phyloP scores from a whole-genome alignment of 179 eudicot species.

The Pouteria campechiana region DNA sequence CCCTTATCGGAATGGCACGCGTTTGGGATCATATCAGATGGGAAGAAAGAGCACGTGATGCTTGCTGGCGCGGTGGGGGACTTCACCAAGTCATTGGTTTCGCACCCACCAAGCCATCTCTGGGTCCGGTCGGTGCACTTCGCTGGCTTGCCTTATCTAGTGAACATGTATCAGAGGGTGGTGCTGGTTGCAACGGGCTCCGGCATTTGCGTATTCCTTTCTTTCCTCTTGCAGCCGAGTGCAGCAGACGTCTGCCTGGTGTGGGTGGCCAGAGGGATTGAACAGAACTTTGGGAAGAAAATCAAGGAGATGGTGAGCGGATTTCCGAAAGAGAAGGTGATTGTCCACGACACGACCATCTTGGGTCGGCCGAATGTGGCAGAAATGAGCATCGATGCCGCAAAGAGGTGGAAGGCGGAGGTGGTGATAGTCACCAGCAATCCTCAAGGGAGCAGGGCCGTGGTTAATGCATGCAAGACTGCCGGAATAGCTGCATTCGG shows the following conservation, averaged over 20 bases:
- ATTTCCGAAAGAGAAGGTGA: slow-evolving; percentile 21
- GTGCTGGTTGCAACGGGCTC: slow-evolving; percentile 35
- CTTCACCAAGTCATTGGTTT: slow-evolving; percentile 34
- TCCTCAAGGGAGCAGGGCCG: slow-evolving; percentile 38
- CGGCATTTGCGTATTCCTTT: slow-evolving; percentile 32
- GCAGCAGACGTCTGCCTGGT: slow-evolving; percentile 25
- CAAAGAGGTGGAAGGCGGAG: slow-evolving; percentile 22
- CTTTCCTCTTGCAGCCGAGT: slow-evolving; percentile 25
- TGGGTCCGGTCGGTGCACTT: slow-evolving; percentile 39
- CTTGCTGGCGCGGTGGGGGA: slow-evolving; percentile 44
- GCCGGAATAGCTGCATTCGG: slow-evolving; percentile 31
- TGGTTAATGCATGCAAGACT: slow-evolving; percentile 27
- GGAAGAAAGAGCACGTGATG: slow-evolving; percentile 35
- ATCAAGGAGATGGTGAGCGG: slow-evolving; percentile 27
- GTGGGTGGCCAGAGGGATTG: slow-evolving; percentile 37
- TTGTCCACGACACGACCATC: slow-evolving; percentile 32
- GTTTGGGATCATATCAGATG: slow-evolving; percentile 36
- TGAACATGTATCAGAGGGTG: slow-evolving; percentile 28
- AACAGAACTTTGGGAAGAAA: slow-evolving; percentile 29
- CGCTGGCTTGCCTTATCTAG: slow-evolving; percentile 30
- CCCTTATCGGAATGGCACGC: slow-evolving; percentile 48
- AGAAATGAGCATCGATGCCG: slow-evolving; percentile 24
- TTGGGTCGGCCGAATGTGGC: slow-evolving; percentile 33
- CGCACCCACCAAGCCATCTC: slow-evolving; percentile 33
- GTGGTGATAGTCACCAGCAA: slow-evolving; percentile 43